phyloP scores from a whole-genome alignment of 2,329 filamentous ascomycete genomes.

The Phyllosticta citriasiana region DNA sequence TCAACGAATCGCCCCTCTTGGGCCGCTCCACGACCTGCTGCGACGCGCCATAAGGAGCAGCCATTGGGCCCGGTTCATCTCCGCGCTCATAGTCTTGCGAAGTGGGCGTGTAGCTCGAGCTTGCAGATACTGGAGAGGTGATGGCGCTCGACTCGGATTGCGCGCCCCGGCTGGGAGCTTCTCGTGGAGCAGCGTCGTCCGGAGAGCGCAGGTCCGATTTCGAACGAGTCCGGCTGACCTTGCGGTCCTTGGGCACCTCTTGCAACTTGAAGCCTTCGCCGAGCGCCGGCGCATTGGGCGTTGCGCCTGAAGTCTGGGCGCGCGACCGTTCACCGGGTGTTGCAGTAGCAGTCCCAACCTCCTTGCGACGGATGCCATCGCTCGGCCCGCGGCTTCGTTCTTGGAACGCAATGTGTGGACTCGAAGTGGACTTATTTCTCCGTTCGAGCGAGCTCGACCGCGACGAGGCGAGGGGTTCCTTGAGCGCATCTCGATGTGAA shows the following conservation, averaged over 20 bases:
- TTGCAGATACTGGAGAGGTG: constrained; percentile 4
- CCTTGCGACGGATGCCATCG: constrained; percentile 41
- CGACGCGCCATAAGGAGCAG: constrained; percentile 25
- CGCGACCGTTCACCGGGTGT: constrained; percentile 40
- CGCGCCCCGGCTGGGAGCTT: neutral
- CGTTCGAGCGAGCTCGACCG: constrained; percentile 38
- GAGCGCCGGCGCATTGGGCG: constrained; percentile 20
- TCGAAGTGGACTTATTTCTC: constrained; percentile 33
- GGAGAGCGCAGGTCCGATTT: constrained; percentile 34
- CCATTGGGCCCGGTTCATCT: constrained; percentile 16
- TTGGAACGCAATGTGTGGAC: constrained; percentile 87
- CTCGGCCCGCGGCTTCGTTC: constrained; percentile 64
- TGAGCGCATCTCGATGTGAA: constrained; percentile 32
- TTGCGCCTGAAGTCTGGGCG: constrained; percentile 25
- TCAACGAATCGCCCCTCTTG: constrained; percentile 51
- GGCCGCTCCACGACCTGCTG: constrained; percentile 32
- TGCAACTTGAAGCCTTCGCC: constrained; percentile 59
- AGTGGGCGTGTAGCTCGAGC: constrained; percentile 8
- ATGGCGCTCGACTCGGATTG: constrained; percentile 8
- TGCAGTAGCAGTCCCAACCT: constrained; percentile 17
- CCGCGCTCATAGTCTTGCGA: constrained; percentile 25
- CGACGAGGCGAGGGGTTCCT: constrained; percentile 31
- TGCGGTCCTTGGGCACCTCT: constrained; percentile 62
- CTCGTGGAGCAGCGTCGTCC: neutral
- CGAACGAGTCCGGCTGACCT: constrained; percentile 38